Base-by-base conservation (phyloP, 2,329 filamentous ascomycete species). In the Blastomyces silverae region DNA sequence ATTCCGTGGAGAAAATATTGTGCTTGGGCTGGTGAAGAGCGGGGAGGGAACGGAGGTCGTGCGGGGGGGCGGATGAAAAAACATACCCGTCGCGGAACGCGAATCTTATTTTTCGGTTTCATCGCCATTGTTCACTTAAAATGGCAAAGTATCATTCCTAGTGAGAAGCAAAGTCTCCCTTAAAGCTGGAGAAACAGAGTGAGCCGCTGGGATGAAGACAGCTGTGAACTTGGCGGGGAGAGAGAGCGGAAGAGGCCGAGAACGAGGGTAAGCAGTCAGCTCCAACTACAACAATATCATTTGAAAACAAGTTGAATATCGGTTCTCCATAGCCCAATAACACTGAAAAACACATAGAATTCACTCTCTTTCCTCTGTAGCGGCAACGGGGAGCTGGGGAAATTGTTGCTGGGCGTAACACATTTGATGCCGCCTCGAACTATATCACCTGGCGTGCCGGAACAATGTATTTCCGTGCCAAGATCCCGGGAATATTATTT, bases 31-130 rank as follows among this genome's bases (percentile, higher is more conserved):
- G 48, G 53, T 28, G 34, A 52, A 64, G 52, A 55, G 34, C 22
- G 44, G 46, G 56, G 42, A 64, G 42, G n/a, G 42, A 50, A 8
- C 34, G 34, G 55, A 42, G 55, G 64, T 48, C 65, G 63, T 50
- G 58, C 37, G 56, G 25, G n/a, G n/a, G 57, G 59, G 60, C 64
- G 66, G 64, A 59, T 58, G 48, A 46, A 53, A 48, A 39, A 39
- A 82, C 86, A 74, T 81, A 90, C 88, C 76, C 85, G 82, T 73
- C 86, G 80, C 46, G 88, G 88, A 64, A 87, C 84, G 63, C 87
- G 80, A 66, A 91, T 89, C 73, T 87, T 89, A 56, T 82, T 80
- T 67, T 82, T 80, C 60, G 83, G 83, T 73, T 83, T 80, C 73
- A 84, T 80, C 67, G 81, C n/a, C 62, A 63, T 63, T 22, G 46